Percentiles rank a stretch among this genome's conserved stretches.
Conservation (phyloP, 2,329 filamentous ascomycete species). For the Penicillium sp. region DNA sequence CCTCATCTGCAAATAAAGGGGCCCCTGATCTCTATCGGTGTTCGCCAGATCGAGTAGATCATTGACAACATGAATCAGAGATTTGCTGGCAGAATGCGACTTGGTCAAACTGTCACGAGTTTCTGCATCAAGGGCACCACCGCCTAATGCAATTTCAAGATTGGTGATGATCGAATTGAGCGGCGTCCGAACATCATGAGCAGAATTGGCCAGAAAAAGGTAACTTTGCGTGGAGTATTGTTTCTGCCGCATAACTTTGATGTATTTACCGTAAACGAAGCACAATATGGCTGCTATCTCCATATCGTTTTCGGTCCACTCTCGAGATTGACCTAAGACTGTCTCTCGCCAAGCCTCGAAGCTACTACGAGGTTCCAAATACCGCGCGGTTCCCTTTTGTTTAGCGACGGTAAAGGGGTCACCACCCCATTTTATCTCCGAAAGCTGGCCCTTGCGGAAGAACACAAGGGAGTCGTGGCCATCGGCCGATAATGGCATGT, state of each 20-base stretch:
- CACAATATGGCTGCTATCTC: constrained; percentile 87
- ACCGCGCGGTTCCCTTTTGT: constrained; percentile 72
- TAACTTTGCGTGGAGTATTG: constrained; percentile 80
- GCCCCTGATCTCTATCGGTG: constrained; percentile 74
- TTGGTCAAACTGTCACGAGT: constrained; percentile 80
- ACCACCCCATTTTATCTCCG: constrained; percentile 74
- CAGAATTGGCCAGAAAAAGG: constrained; percentile 82
- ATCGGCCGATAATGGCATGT: constrained; percentile 75
- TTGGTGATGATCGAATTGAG: constrained; percentile 95
- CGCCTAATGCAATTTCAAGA: constrained; percentile 82
- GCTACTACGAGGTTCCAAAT: constrained; percentile 76
- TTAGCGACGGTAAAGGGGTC: constrained; percentile 66
- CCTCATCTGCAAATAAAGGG: constrained; percentile 66
- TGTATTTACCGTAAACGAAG: constrained; percentile 84
- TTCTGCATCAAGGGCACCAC: constrained; percentile 68
- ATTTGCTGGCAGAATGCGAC: constrained; percentile 89
- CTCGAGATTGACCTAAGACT: constrained; percentile 75
- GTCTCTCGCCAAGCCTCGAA: constrained; percentile 82
- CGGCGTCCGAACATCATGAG: constrained; percentile 87
- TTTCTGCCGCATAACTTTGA: constrained; percentile 90
- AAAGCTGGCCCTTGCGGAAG: constrained; percentile 72
- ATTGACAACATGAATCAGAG: constrained; percentile 90
- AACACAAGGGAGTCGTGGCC: constrained; percentile 88
- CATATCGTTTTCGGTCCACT: constrained; percentile 86
- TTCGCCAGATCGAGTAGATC: constrained; percentile 87